A percentile compares a stretch with the other conserved stretches of the same genome.
These are phyloP conservation scores for Papiliotrema laurentii DNA, from an alignment of 1,284 basidiomycete species.

Conservation along the genomic window DNA sequence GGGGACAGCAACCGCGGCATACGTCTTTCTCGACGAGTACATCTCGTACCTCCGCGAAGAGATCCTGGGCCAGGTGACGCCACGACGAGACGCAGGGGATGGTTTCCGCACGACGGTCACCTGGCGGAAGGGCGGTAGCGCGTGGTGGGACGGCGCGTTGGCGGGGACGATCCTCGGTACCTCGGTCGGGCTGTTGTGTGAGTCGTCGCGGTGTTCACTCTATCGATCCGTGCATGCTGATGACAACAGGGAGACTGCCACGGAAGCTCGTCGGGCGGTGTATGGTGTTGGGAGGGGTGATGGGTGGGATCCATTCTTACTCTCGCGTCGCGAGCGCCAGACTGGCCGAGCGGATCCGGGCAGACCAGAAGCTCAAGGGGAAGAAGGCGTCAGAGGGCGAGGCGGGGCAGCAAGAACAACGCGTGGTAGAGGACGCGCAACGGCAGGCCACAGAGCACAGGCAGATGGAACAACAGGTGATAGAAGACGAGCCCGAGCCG, in stretches of 20 bases:
- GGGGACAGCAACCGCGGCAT: constrained; percentile 30
- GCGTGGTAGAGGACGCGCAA: no score
- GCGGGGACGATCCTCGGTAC: constrained; percentile 36
- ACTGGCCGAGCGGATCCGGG: not conserved
- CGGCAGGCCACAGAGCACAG: not conserved
- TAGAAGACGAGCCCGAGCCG: not conserved
- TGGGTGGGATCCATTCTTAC: constrained; percentile 31
- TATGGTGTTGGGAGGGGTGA: constrained; percentile 29
- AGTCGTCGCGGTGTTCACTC: constrained; percentile 13
- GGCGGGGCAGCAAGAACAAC: no score
- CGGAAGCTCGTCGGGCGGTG: constrained; percentile 32
- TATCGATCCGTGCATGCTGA: not conserved
- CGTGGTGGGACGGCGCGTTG: constrained; percentile 38
- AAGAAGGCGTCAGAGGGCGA: no score
- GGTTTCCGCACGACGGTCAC: constrained; percentile 14
- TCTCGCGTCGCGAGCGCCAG: constrained; percentile 17
- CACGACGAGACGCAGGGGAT: constrained; percentile 1
- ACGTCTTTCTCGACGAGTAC: constrained; percentile 38
- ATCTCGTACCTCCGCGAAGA: constrained; percentile 31
- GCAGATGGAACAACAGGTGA: not conserved
- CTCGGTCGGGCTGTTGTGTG: constrained; percentile 32
- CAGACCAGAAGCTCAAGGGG: constrained; percentile 6
- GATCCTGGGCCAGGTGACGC: constrained; percentile 8
- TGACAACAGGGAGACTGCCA: constrained; percentile 40
- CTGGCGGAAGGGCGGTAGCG: constrained; percentile 31